phyloP scores from a whole-genome alignment of 2,329 filamentous ascomycete species.

The Lanzia echinophila region DNA sequence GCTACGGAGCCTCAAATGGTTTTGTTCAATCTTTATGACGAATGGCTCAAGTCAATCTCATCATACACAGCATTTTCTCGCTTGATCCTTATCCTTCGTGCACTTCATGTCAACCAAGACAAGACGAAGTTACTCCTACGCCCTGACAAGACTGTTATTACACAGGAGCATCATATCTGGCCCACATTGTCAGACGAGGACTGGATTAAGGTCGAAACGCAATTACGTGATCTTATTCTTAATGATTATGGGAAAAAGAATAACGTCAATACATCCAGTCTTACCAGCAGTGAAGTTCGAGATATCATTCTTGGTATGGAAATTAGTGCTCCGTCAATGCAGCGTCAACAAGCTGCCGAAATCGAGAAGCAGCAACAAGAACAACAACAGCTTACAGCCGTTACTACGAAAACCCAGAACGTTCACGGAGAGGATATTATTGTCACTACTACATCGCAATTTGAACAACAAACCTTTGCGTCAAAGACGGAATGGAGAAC shows the following conservation, averaged over 20 bases:
- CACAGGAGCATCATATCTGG: conserved; percentile 98
- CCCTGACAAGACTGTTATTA: conserved; percentile 97
- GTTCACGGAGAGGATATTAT: conserved; percentile 96
- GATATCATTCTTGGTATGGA: conserved; percentile 99
- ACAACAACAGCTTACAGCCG: conserved; percentile 90
- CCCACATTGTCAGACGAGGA: conserved; percentile 89
- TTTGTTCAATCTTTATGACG: conserved; percentile 96
- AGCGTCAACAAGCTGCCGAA: conserved; percentile 95
- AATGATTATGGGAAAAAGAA: conserved; percentile 99
- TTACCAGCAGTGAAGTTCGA: conserved; percentile 93
- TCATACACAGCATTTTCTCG: conserved; percentile 98
- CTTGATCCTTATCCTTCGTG: conserved; percentile 85
- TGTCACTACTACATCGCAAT: conserved; percentile 95
- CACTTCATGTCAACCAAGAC: conserved; percentile 94
- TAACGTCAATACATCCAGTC: conserved; percentile 95
- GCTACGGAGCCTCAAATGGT: conserved; percentile 99
- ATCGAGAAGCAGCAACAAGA: conserved; percentile 99
- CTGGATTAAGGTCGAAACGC: conserved; percentile 99
- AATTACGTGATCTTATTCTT: conserved; percentile 88
- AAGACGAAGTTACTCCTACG: conserved; percentile 95
- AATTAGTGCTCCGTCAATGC: conserved; percentile 94
- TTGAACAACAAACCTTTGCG: conserved; percentile 94
- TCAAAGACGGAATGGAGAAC: conserved; percentile 99
- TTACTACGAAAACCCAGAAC: conserved; percentile 97
- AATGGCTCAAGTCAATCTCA: conserved; percentile 97